A percentile compares a stretch with the other conserved stretches of the same genome.
These are phyloP conservation scores for Cyberlindnera misumaiensis DNA, from an alignment of 805 yeast genomes.

Conservation along the genomic window DNA sequence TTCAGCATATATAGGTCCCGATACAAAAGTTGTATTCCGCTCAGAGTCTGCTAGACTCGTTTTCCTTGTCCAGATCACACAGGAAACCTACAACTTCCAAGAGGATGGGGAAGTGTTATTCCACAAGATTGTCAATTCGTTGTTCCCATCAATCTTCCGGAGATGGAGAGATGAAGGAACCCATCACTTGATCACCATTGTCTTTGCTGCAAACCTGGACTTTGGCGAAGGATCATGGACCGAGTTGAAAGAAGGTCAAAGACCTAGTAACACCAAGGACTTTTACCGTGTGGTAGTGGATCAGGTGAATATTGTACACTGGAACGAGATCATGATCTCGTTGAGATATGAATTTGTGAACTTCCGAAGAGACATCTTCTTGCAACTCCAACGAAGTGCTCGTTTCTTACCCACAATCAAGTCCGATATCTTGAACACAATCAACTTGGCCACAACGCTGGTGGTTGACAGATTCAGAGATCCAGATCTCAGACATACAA, in stretches of 20 bases:
- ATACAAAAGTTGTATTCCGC: slow-evolving; percentile 78
- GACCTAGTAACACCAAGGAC: slow-evolving; percentile 61
- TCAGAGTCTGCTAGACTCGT: slow-evolving; percentile 85
- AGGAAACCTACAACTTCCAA: slow-evolving; percentile 98
- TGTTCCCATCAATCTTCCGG: slow-evolving; percentile 82
- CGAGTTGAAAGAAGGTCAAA: slow-evolving; percentile 63
- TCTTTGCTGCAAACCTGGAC: slow-evolving; percentile 77
- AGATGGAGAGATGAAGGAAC: slow-evolving; percentile 84
- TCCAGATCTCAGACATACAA: slow-evolving; percentile 81
- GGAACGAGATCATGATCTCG: slow-evolving; percentile 90
- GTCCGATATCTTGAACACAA: slow-evolving; percentile 83
- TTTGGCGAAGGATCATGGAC: slow-evolving; percentile 41
- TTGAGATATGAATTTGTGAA: slow-evolving; percentile 78
- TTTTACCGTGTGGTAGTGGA: slow-evolving; percentile 93
- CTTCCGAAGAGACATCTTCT: slow-evolving; percentile 66
- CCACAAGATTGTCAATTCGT: slow-evolving; percentile 85
- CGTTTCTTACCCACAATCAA: slow-evolving; percentile 78
- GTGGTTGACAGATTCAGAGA: slow-evolving; percentile 73
- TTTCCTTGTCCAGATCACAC: slow-evolving; percentile 79
- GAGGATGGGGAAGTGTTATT: slow-evolving; percentile 93
- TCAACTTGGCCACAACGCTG: slow-evolving; percentile 74
- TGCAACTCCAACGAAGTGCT: slow-evolving; percentile 26
- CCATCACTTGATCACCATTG: slow-evolving; percentile 87
- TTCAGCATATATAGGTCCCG: slow-evolving; percentile 68
- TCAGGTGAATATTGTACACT: slow-evolving; percentile 79